Base-by-base conservation (phyloP, 2,329 filamentous ascomycete species). In the Botrytis deweyae region DNA sequence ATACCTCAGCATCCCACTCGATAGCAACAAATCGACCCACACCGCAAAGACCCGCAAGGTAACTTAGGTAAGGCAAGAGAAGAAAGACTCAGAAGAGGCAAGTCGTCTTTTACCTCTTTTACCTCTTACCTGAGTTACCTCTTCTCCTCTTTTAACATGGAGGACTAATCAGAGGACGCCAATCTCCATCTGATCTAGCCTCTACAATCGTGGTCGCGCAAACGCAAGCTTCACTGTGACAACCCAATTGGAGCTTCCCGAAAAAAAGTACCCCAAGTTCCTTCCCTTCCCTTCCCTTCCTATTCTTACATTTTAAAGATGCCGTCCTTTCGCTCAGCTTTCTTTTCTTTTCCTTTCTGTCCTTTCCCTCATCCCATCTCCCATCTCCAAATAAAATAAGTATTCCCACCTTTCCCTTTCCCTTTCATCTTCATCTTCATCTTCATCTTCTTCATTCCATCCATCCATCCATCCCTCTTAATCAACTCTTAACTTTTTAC, bases 221-320 rank as follows among this genome's bases (percentile, higher is more conserved):
- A 63, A 67, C 44, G 33, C 44, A 72, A 72, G 69, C 71, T 73
- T 62, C 63, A 67, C 70, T 72, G 44, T 67, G 64, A 72, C 52
- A 72, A 69, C n/a, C 71, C 64, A 73, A 73, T 69, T 73, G 72
- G 74, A 75, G 70, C 74, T 74, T 72, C 44, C 64, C 66, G 52
- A 55, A 74, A 76, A 70, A 74, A 74, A 64, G 67, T 65, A 70
- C 65, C 75, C 72, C 73, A 75, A 74, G 65, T 71, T 70, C 49
- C 33, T 72, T 59, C 36, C 58, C 55, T 63, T 62, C 55, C 36
- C 33, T 72, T 67, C n/a, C 58, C 55, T 63, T 62, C 55, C 36
- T 38, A 67, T 63, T 42, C 55, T 38, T 44, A 42, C 55, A 52
- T 62, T n/a, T 59, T 52, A 59, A 40, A 38, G 36, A 46, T 62